Percentiles rank a stretch among this genome's conserved stretches.
These are phyloP conservation scores for Kalanchoe fedtschenkoi DNA, from an alignment of 164 flowering plant genomes.

Conservation along the genomic window DNA sequence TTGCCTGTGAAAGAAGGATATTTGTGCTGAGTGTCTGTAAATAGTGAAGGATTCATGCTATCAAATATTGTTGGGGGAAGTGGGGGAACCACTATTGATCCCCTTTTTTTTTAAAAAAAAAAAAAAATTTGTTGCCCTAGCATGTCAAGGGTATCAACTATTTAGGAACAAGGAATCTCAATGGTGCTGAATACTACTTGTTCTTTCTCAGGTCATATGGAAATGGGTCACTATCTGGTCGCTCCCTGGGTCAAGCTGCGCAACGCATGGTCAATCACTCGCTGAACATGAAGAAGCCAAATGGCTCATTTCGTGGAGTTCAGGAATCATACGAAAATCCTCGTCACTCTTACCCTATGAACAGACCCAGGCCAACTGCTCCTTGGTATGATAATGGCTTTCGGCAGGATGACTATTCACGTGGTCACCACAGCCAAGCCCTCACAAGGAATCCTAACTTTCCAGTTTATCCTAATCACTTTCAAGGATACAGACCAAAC, in stretches of 20 bases:
- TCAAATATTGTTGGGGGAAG: no score
- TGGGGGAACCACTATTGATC: no score
- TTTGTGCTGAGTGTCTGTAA: neutral
- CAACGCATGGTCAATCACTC: conserved; percentile 2
- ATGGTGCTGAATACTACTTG: neutral
- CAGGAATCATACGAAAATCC: conserved; percentile 1
- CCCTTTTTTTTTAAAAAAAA: no score
- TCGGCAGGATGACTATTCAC: conserved; percentile 1
- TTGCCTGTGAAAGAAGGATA: neutral
- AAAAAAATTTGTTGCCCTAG: neutral
- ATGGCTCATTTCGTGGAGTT: conserved; percentile 3
- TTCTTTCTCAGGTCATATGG: neutral
- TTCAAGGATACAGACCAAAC: neutral
- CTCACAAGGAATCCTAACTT: neutral
- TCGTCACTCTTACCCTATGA: neutral
- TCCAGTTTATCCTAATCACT: neutral
- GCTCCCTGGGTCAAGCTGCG: conserved; percentile 2
- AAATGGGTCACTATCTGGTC: neutral
- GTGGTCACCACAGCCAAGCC: neutral
- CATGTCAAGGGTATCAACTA: neutral
- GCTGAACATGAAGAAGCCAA: conserved; percentile 3
- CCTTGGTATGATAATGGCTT: neutral
- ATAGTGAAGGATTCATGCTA: no score
- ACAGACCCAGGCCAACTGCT: neutral
- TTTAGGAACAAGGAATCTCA: neutral